Evolutionary conservation across 371 early-diverging fungal species (phyloP).

Genomic region (Phascolomyces articulosus): DNA sequence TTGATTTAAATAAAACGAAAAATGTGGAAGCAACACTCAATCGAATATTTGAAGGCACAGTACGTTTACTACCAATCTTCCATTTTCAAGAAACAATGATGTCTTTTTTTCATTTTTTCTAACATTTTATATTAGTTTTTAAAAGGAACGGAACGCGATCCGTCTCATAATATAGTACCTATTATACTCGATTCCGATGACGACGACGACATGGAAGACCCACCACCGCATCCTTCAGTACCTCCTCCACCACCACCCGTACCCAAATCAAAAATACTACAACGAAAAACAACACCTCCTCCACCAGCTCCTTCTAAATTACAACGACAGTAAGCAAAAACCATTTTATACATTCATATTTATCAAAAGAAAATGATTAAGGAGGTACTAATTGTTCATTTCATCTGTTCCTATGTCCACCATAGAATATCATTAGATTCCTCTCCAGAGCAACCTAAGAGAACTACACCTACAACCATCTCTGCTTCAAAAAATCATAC

Average conservation of each 20-base stretch:
- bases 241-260: too few species aligned
- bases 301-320: background rate
- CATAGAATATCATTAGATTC: background rate
- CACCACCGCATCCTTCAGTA: background rate
- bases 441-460: background rate
- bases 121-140: conserved; percentile 37
- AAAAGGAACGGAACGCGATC: conserved; percentile 35
- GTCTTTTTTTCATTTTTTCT: background rate
- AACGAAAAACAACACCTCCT: background rate
- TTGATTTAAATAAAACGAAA: conserved; percentile 48
- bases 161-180: conserved; percentile 13
- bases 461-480: background rate
- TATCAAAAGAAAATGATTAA: background rate
- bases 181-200: conserved; percentile 29
- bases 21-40: conserved; percentile 54
- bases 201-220: conserved; percentile 2
- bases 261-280: too few species aligned
- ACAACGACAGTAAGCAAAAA: background rate
- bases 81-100: too few species aligned
- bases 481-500: background rate
- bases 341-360: too few species aligned
- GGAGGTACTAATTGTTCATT: background rate
- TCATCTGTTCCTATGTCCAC: too few species aligned
- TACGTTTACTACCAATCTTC: too few species aligned
- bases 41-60: conserved; percentile 55